Evolutionary conservation across 2,329 filamentous ascomycete genomes (phyloP).

Genomic region (Sporothrix luriei): DNA sequence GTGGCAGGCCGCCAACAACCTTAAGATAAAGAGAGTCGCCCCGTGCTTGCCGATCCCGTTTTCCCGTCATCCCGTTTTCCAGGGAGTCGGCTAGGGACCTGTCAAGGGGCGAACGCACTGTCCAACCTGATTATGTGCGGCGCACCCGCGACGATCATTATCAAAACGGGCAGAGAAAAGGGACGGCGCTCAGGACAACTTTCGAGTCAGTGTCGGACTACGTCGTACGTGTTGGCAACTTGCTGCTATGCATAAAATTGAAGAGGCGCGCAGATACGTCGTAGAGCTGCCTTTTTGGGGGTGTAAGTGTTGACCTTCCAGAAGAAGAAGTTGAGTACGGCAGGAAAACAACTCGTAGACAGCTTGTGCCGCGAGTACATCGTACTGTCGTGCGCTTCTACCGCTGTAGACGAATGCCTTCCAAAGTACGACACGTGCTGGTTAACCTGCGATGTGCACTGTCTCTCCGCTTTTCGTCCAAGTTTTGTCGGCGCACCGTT

Average conservation of each 20-base stretch:
- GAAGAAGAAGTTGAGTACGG: background rate
- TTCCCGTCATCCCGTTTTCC: conserved; percentile 18
- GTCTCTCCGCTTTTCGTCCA: conserved; percentile 22
- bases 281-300: background rate
- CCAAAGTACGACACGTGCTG: background rate
- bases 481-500: conserved; percentile 12
- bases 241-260: background rate
- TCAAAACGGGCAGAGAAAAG: conserved; percentile 11
- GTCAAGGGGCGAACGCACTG: background rate
- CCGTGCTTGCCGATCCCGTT: conserved; percentile 27
- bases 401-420: background rate
- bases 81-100: conserved; percentile 5
- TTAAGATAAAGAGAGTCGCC: conserved; percentile 19
- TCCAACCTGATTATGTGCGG: background rate
- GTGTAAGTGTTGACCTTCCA: conserved; percentile 5
- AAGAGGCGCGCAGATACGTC: background rate
- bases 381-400: background rate
- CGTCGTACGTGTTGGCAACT: no score
- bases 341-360: background rate
- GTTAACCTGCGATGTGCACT: background rate
- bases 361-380: background rate
- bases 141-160: conserved; percentile 1
- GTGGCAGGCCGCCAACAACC: background rate
- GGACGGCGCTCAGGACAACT: background rate
- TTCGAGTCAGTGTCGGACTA: background rate